A percentile compares a stretch with the other conserved stretches of the same genome.
These are phyloP conservation scores for Coniochaeta prunicola DNA, from an alignment of 2,329 filamentous ascomycete genomes.

Conservation along the genomic window DNA sequence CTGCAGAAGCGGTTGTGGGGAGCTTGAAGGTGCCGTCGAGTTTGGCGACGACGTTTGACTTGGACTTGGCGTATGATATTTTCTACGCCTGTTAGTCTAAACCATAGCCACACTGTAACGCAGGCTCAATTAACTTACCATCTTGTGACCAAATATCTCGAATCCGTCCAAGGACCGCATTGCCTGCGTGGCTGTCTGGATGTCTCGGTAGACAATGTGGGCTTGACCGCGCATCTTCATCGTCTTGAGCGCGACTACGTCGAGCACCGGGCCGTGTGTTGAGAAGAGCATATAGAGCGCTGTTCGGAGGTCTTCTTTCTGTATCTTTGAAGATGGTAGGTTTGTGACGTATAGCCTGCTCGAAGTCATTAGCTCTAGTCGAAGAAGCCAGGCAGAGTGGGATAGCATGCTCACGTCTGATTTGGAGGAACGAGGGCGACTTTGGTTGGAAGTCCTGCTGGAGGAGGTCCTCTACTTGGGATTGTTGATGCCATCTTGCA, in stretches of 20 bases:
- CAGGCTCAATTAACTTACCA: constrained; percentile 63
- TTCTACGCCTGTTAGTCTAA: constrained; percentile 44
- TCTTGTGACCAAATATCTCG: constrained; percentile 73
- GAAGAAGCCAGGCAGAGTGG: not conserved
- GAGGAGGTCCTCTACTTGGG: constrained; percentile 18
- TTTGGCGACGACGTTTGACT: constrained; percentile 82
- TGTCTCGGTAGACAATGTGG: constrained; percentile 83
- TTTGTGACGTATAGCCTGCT: constrained; percentile 81
- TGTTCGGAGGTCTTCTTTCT: constrained; percentile 79
- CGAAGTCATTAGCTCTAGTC: constrained; percentile 15
- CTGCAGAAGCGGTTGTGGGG: constrained; percentile 45
- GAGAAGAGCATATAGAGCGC: constrained; percentile 91
- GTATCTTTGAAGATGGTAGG: constrained; percentile 77
- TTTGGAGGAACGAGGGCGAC: constrained; percentile 51
- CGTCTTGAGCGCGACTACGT: constrained; percentile 84
- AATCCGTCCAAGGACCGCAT: constrained; percentile 84
- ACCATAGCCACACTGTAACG: not conserved
- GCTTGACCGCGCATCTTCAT: constrained; percentile 93
- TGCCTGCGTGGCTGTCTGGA: constrained; percentile 87
- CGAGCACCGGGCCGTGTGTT: constrained; percentile 86
- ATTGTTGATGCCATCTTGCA: constrained; percentile 26
- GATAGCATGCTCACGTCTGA: constrained; percentile 55
- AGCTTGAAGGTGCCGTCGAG: constrained; percentile 85
- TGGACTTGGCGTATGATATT: constrained; percentile 85
- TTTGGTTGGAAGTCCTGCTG: constrained; percentile 22